These are phyloP conservation scores for Globisporangium ultimum DNA, from an alignment of 352 stramenopile species.

Conservation along the genomic window DNA sequence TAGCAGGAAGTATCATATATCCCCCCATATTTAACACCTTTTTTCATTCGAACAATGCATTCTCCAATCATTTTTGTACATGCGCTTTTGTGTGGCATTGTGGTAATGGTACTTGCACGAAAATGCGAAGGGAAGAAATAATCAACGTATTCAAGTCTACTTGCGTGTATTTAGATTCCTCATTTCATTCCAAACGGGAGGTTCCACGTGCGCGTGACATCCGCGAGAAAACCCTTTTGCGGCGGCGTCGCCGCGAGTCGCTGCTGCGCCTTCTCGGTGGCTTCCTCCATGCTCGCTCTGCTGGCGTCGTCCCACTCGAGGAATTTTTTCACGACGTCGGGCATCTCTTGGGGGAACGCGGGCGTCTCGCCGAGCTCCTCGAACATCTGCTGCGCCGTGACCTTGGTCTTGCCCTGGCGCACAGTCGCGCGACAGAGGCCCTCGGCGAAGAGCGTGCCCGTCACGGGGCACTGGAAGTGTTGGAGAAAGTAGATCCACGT, in stretches of 20 bases:
- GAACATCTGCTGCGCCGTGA: conserved; percentile 22
- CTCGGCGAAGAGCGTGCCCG: conserved; percentile 51
- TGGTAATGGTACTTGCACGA: no score
- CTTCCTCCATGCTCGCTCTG: conserved; percentile 13
- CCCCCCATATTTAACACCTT: not conserved
- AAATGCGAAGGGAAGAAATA: not conserved
- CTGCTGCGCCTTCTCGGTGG: conserved; percentile 2
- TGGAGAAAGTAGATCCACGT: conserved; percentile 65
- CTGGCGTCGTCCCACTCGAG: conserved; percentile 35
- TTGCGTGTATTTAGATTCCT: not conserved
- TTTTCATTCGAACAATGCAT: not conserved
- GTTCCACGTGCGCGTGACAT: conserved; percentile 19
- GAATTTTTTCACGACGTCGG: conserved; percentile 37
- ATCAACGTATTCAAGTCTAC: not conserved
- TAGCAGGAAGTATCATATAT: not conserved
- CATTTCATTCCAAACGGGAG: conserved; percentile 4
- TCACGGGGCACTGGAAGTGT: conserved; percentile 47
- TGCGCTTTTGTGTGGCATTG: no score
- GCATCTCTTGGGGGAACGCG: conserved; percentile 28
- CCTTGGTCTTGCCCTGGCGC: conserved; percentile 18
- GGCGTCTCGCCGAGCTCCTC: conserved; percentile 21
- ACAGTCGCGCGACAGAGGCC: conserved; percentile 39
- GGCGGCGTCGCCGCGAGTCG: not conserved
- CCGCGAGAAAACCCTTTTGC: conserved; percentile 8
- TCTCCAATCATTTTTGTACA: no score